Evolutionary conservation across 1,139 yeast genomes (phyloP), one percentile per base, ranked within the genome.

Genomic region (Eremothecium sinecaudum): DNA sequence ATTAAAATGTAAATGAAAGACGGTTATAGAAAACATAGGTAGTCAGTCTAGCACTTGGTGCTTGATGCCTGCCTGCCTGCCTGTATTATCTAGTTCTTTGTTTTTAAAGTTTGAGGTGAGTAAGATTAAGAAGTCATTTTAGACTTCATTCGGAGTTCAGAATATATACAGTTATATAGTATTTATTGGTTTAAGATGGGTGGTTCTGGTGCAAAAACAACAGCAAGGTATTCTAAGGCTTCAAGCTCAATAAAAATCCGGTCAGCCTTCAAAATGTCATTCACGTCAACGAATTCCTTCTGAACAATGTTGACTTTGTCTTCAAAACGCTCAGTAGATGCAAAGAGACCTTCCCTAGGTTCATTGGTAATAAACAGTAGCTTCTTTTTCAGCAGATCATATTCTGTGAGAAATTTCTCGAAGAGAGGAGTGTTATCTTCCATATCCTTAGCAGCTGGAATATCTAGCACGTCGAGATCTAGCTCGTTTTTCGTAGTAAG

Each of bases 231-330:
- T 53, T 75, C 73, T 51, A 87, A 70, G 2, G 95, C 92, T 16
- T 67, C 66, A 47, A 73, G 65, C 59, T 86, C 96, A 43, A 86
- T 73, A 48, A 75, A 73, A 40, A 87, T 65, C 42, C 83, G 71
- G 50, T 80, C 73, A 18, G 96, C 92, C 61, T 76, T 80, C 45
- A 87, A 71, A 37, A 87, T 54, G 53, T 86, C 94, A 60, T 90
- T 75, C 24, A 87, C 92, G 54, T 81, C 83, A 25, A 84, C 74
- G 16, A 79, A 81, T 48, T 84, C 94, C 56, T 80, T 78, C 43
- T 76, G 71, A 41, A 81, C 63, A 23, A 83, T 75, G 46, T 72
- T 81, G 31, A 83, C 72, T 49, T 71, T 72, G 25, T 60, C 67
- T 58, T 60, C 66, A 49, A 51, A 65, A 42, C 56, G 64, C 58